Conservation (phyloP, 2,329 filamentous ascomycete species). For the Sphaerulina vaccinii region DNA sequence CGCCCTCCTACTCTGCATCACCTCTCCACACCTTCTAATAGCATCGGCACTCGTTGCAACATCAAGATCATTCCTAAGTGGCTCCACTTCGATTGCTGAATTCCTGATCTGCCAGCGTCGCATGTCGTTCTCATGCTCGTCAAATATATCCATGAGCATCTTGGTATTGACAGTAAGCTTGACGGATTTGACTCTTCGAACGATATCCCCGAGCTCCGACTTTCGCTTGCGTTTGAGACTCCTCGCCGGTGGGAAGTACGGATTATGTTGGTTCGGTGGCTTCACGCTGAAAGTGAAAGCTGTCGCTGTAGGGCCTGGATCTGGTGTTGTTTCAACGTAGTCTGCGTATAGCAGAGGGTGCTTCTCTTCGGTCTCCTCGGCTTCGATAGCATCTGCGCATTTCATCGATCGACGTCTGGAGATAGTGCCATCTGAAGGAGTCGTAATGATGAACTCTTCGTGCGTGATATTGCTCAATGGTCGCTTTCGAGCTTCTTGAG, state of each 20-base stretch:
- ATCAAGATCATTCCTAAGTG: neutral
- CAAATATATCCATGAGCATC: constrained; percentile 10
- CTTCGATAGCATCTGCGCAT: neutral
- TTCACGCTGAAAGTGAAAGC: neutral
- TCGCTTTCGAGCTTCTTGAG: neutral
- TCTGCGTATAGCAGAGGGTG: neutral
- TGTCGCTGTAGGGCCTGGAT: neutral
- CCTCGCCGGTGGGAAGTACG: neutral
- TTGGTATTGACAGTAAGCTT: constrained; percentile 9
- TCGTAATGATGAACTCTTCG: constrained; percentile 7
- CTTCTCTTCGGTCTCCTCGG: neutral
- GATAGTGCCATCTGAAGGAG: constrained; percentile 11
- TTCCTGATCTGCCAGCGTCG: constrained; percentile 9
- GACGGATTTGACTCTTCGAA: constrained; percentile 10
- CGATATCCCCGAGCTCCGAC: constrained; percentile 5
- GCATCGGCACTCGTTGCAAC: constrained; percentile 7
- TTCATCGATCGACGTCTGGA: constrained; percentile 11
- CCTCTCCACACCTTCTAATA: neutral
- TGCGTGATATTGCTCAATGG: constrained; percentile 12
- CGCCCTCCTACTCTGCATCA: neutral
- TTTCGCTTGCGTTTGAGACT: constrained; percentile 4
- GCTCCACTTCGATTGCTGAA: constrained; percentile 5
- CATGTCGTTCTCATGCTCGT: constrained; percentile 15
- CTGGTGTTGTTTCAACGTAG: neutral
- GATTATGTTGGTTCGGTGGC: constrained; percentile 3